Percentiles rank a stretch among this genome's conserved stretches.
These are phyloP conservation scores for Talaromyces sp. DNA, from an alignment of 2,329 filamentous ascomycete species.

Conservation along the genomic window DNA sequence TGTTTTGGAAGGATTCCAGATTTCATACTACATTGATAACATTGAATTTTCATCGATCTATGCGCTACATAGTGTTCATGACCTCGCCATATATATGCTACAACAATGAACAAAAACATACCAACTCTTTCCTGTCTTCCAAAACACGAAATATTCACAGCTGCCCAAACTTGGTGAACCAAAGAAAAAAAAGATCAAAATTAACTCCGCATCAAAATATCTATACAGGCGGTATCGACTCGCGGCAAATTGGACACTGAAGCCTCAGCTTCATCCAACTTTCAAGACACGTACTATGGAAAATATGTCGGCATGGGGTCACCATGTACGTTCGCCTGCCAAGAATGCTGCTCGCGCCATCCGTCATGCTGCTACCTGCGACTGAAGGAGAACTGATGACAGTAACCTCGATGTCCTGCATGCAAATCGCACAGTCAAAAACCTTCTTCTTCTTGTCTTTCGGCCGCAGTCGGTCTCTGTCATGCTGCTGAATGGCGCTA, in stretches of 20 bases:
- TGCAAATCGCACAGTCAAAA: constrained; percentile 94
- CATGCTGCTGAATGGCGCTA: constrained; percentile 8
- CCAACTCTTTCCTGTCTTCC: not conserved
- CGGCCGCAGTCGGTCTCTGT: constrained; percentile 28
- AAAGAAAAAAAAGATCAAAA: not conserved
- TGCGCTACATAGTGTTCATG: not conserved
- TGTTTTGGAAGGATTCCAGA: not conserved
- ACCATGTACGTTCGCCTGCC: constrained; percentile 89
- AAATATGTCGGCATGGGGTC: constrained; percentile 92
- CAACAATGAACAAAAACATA: not conserved
- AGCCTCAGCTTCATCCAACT: constrained; percentile 92
- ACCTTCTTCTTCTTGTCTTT: constrained; percentile 51
- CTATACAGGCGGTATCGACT: constrained; percentile 78
- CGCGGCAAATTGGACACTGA: constrained; percentile 92
- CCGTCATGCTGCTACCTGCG: constrained; percentile 35
- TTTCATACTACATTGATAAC: not conserved
- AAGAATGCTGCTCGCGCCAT: constrained; percentile 58
- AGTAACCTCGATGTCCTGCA: constrained; percentile 84
- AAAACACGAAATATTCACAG: not conserved
- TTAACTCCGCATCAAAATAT: not conserved
- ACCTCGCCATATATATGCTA: not conserved
- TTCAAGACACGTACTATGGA: constrained; percentile 86
- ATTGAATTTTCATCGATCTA: not conserved
- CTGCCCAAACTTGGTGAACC: not conserved
- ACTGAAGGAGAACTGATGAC: constrained; percentile 58